Conservation (phyloP, 208 protist genomes). For the Crithidia mellificae region DNA sequence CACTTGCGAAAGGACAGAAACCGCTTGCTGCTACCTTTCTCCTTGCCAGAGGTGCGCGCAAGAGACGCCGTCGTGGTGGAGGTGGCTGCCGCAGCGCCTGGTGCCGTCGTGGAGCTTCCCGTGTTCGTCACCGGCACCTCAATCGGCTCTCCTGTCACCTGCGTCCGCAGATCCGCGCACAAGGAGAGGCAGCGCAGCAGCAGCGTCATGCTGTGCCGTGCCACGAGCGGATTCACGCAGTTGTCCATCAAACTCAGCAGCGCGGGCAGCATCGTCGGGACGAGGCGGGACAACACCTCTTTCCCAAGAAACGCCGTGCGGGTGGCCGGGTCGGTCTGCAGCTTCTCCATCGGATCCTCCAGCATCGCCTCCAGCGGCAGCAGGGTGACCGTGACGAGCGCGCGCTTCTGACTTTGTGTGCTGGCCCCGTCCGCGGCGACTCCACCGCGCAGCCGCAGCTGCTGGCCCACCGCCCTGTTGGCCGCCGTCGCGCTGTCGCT, state of each 20-base stretch:
- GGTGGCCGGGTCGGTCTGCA: constrained; percentile 28
- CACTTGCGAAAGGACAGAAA: constrained; percentile 24
- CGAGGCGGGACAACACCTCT: constrained; percentile 37
- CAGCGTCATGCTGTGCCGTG: constrained; percentile 66
- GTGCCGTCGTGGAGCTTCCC: not conserved
- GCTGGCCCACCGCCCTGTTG: not conserved
- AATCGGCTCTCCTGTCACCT: constrained; percentile 25
- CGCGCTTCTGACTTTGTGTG: not conserved
- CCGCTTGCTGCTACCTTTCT: not conserved
- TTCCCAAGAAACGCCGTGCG: constrained; percentile 38
- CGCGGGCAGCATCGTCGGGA: constrained; percentile 52
- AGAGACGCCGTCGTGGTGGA: not conserved
- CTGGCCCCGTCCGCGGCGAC: not conserved
- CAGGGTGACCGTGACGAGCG: constrained; percentile 10
- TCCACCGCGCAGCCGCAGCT: not conserved
- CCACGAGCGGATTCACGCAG: constrained; percentile 73
- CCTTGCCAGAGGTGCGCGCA: not conserved
- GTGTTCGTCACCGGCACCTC: not conserved
- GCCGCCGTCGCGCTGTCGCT: constrained; percentile 5
- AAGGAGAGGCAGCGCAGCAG: constrained; percentile 66
- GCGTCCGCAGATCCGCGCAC: constrained; percentile 38
- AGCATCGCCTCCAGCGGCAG: constrained; percentile 35
- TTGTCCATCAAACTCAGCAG: constrained; percentile 53
- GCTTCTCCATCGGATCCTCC: constrained; percentile 29
- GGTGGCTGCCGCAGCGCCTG: not conserved